phyloP scores from a whole-genome alignment of 768 basidiomycete genomes.

The Rubroboletus pulcherrimus region DNA sequence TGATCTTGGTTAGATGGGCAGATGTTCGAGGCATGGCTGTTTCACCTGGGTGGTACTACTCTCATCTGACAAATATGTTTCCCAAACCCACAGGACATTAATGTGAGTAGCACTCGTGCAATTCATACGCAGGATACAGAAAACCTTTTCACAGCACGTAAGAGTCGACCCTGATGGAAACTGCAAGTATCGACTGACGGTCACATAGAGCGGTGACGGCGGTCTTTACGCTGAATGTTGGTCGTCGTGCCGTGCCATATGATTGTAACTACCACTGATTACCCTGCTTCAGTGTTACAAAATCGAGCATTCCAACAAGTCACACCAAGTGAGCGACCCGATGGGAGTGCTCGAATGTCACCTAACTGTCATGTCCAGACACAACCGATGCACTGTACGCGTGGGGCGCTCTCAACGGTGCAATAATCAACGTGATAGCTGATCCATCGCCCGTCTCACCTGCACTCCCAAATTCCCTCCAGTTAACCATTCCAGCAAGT shows the following conservation, averaged over 20 bases:
- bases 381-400: constrained; percentile 44
- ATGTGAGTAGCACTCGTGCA: constrained; percentile 35
- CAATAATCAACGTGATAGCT: constrained; percentile 44
- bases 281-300: constrained; percentile 47
- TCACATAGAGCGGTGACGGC: constrained; percentile 55
- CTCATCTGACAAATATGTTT: background rate
- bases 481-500: constrained; percentile 41
- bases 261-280: background rate
- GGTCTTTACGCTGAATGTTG: constrained; percentile 59
- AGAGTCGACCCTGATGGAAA: constrained; percentile 3
- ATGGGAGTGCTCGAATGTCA: background rate
- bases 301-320: constrained; percentile 68
- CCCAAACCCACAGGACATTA: constrained; percentile 47
- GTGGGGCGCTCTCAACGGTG: constrained; percentile 47
- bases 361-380: constrained; percentile 26
- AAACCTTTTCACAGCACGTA: constrained; percentile 30
- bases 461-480: constrained; percentile 58
- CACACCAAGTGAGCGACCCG: constrained; percentile 38
- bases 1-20: constrained; percentile 38
- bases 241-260: constrained; percentile 5
- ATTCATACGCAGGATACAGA: background rate
- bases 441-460: constrained; percentile 49
- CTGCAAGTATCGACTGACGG: constrained; percentile 11
- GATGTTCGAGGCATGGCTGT: constrained; percentile 52
- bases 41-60: background rate